Percentiles rank a stretch among this genome's conserved stretches.
phyloP scores from a whole-genome alignment of 768 basidiomycete species.

The Panellus pusillus region DNA sequence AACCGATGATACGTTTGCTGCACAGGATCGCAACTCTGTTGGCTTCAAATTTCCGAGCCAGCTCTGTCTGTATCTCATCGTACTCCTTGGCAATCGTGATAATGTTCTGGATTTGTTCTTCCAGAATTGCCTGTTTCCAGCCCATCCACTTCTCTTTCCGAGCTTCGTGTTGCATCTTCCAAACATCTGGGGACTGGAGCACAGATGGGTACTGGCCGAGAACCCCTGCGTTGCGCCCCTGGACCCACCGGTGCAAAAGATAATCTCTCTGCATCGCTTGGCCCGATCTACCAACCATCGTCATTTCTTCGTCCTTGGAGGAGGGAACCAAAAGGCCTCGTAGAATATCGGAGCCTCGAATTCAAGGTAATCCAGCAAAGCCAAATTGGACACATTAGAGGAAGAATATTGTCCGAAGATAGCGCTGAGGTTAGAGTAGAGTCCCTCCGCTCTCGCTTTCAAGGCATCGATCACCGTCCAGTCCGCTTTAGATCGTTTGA shows the following conservation, averaged over 20 bases:
- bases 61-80: conserved; percentile 36
- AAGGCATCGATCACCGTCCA: conserved; percentile 27
- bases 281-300: conserved; percentile 39
- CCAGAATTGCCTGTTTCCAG: conserved; percentile 39
- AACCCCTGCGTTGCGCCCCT: conserved; percentile 44
- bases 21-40: conserved; percentile 38
- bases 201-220: conserved; percentile 25
- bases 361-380: conserved; percentile 50
- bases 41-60: conserved; percentile 34
- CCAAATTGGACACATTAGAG: conserved; percentile 6
- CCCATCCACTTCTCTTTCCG: conserved; percentile 28
- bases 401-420: conserved; percentile 13
- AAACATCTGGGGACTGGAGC: conserved; percentile 24
- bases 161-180: conserved; percentile 32
- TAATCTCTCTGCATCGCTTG: conserved; percentile 35
- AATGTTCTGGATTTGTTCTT: conserved; percentile 35
- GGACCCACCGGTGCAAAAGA: conserved; percentile 48
- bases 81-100: conserved; percentile 36
- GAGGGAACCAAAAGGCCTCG: conserved; percentile 44
- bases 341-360: conserved; percentile 47
- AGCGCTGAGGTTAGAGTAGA: conserved; percentile 24
- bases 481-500: conserved; percentile 34
- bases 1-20: conserved; percentile 58
- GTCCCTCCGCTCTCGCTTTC: conserved; percentile 3
- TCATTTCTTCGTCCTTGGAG: conserved; percentile 43